These are phyloP conservation scores for Colletotrichum liaoningense DNA, from an alignment of 2,329 filamentous ascomycete genomes.

Conservation along the genomic window DNA sequence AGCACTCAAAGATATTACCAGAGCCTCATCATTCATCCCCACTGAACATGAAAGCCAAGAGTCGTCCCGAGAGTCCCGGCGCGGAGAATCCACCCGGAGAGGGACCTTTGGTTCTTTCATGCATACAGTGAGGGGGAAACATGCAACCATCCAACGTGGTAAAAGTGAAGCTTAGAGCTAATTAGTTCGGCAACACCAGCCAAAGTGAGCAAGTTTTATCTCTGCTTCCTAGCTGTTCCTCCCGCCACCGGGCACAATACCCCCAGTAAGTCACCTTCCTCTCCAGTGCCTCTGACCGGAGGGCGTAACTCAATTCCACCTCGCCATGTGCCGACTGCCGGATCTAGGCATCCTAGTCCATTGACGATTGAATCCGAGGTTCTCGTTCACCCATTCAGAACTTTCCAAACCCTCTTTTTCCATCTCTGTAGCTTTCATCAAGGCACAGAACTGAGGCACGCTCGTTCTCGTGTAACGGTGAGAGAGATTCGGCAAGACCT, in stretches of 20 bases:
- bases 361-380: background rate
- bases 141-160: background rate
- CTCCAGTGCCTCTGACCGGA: background rate
- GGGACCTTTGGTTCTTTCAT: background rate
- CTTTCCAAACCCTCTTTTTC: background rate
- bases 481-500: background rate
- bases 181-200: background rate
- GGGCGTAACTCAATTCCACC: background rate
- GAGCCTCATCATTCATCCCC: background rate
- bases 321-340: background rate
- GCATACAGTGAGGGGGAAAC: background rate
- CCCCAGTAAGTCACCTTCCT: background rate
- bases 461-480: background rate
- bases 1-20: background rate
- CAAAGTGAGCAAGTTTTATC: constrained; percentile 16
- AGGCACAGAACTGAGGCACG: background rate
- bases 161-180: background rate
- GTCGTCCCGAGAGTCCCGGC: background rate
- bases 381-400: background rate
- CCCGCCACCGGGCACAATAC: background rate
- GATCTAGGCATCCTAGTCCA: too few species aligned
- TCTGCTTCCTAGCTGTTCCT: background rate
- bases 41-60: background rate
- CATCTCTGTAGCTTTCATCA: background rate
- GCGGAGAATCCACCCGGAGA: background rate